phyloP scores from a whole-genome alignment of 169 alveolate genomes.

The Fabrea salina region DNA sequence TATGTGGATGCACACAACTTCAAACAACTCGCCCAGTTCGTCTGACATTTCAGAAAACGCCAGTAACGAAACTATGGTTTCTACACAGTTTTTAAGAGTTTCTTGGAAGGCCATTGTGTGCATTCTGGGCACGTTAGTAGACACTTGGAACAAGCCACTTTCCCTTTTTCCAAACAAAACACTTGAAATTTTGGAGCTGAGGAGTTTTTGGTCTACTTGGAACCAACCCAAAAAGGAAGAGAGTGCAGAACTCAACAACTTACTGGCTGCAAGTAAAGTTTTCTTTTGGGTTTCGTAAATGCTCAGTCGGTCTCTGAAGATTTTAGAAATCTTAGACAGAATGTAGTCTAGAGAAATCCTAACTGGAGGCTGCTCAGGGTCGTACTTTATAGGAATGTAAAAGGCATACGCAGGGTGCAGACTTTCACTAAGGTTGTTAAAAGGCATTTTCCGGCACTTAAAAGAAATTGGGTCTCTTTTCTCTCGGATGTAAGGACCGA shows the following conservation, averaged over 20 bases:
- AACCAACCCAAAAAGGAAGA: not conserved
- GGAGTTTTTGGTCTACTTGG: not conserved
- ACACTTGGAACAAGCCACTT: not conserved
- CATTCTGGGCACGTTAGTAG: not conserved
- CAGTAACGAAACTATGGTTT: conserved; percentile 13
- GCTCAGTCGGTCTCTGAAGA: not conserved
- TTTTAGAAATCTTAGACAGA: not conserved
- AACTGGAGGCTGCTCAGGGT: not conserved
- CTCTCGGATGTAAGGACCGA: conserved; percentile 6
- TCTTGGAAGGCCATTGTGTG: not conserved
- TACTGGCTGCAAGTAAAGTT: conserved; percentile 22
- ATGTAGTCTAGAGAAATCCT: conserved; percentile 10
- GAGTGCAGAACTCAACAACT: not conserved
- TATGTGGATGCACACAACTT: conserved; percentile 17
- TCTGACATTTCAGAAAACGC: conserved; percentile 10
- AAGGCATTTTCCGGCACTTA: conserved; percentile 6
- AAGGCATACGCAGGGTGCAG: not conserved
- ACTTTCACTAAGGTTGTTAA: not conserved
- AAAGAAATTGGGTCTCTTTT: not conserved
- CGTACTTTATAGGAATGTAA: not conserved
- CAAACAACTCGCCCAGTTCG: conserved; percentile 30
- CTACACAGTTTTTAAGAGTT: conserved; percentile 3
- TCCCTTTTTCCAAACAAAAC: not conserved
- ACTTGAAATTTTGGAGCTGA: conserved; percentile 6
- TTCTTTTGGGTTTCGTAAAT: conserved; percentile 26